Conservation (phyloP, 2,329 filamentous ascomycete genomes). For the Plenodomus lindquistii region DNA sequence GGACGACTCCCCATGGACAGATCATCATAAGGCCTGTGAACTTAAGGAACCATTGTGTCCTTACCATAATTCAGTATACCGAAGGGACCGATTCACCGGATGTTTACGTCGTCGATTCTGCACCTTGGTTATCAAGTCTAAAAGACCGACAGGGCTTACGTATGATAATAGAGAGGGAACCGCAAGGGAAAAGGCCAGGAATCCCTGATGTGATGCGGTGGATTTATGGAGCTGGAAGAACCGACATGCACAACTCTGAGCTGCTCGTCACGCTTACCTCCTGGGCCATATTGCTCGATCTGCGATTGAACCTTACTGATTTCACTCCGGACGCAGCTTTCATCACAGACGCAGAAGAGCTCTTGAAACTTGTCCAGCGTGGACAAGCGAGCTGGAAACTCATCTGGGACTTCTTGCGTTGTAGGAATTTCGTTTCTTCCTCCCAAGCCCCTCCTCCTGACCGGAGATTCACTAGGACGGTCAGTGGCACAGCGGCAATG, state of each 20-base stretch:
- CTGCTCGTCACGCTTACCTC: slow-evolving; percentile 19
- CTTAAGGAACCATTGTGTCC: neutral
- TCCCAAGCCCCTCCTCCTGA: neutral
- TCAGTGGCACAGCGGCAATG: neutral
- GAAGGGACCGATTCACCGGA: neutral
- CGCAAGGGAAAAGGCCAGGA: neutral
- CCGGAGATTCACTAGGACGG: slow-evolving; percentile 1
- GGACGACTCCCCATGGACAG: neutral
- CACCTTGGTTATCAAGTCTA: neutral
- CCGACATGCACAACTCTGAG: slow-evolving; percentile 2
- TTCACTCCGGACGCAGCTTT: slow-evolving; percentile 5
- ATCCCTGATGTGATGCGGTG: neutral
- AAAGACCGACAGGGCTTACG: neutral
- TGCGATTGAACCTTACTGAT: slow-evolving; percentile 6
- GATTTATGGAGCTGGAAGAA: slow-evolving; percentile 3
- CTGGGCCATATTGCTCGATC: slow-evolving; percentile 18
- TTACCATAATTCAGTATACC: neutral
- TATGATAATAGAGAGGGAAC: too few relatives aligned
- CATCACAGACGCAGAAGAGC: neutral
- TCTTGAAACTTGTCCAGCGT: neutral
- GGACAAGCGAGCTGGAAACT: slow-evolving; percentile 20
- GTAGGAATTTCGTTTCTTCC: slow-evolving; percentile 6
- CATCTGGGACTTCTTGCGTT: slow-evolving; percentile 16
- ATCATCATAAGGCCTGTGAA: neutral
- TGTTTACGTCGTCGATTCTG: slow-evolving; percentile 3